Evolutionary conservation across 345 rosid species (phyloP).

Genomic region (Dipteronia sinensis): DNA sequence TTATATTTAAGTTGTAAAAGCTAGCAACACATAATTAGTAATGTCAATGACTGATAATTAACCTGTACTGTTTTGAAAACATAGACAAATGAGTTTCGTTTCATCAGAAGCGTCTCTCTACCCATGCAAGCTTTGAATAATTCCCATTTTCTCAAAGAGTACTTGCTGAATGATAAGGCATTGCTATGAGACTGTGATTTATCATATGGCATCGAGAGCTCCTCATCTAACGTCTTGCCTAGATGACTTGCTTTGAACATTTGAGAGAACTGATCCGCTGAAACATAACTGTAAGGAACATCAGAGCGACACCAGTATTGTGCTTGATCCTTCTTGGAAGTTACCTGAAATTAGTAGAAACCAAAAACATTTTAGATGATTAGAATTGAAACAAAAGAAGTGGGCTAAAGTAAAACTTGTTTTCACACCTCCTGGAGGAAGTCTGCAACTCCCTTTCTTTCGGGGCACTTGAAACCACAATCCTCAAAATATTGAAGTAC

Average conservation of each 20-base stretch:
- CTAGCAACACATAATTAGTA: not conserved
- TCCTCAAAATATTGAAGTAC: slow-evolving; percentile 46
- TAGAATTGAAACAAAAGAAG: not conserved
- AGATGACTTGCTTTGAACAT: slow-evolving; percentile 32
- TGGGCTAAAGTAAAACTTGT: not conserved
- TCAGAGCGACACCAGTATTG: slow-evolving; percentile 41
- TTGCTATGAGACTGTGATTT: slow-evolving; percentile 24
- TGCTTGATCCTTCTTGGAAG: slow-evolving; percentile 51
- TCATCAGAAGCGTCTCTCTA: slow-evolving; percentile 49
- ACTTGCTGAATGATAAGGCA: slow-evolving; percentile 31
- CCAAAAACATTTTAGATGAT: not conserved
- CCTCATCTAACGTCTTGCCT: slow-evolving; percentile 30
- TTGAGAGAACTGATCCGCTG: slow-evolving; percentile 35
- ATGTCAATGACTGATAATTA: not conserved
- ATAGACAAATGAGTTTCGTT: slow-evolving; percentile 45
- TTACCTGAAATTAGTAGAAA: slow-evolving; percentile 30
- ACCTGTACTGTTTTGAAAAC: slow-evolving; percentile 41
- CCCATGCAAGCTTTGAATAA: slow-evolving; percentile 40
- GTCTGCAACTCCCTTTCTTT: slow-evolving; percentile 53
- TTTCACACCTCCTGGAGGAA: slow-evolving; percentile 52
- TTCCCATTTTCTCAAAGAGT: slow-evolving; percentile 41
- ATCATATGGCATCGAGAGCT: slow-evolving; percentile 33
- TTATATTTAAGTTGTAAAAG: not conserved
- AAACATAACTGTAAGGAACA: slow-evolving; percentile 34
- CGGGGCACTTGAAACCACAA: slow-evolving; percentile 56